Percentiles rank a stretch among this genome's conserved stretches.
Conservation (phyloP, 805 yeast species). For the Kluyveromyces starmeri region DNA sequence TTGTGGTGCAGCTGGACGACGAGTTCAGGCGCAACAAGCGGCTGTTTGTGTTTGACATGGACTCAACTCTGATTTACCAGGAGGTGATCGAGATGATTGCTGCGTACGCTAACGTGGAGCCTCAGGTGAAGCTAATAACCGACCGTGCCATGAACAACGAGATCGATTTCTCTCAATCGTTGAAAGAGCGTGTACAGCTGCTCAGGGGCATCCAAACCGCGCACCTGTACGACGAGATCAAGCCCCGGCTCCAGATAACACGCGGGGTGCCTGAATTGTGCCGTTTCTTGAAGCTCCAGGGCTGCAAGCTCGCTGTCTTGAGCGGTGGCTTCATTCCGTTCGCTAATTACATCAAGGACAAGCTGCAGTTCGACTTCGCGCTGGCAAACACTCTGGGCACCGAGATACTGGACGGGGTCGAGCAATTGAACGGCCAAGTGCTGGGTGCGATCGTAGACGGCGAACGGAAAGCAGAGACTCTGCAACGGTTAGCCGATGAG, state of each 20-base stretch:
- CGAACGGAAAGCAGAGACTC: conserved; percentile 63
- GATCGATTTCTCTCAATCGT: conserved; percentile 77
- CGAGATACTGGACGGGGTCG: conserved; percentile 34
- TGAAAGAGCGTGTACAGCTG: conserved; percentile 65
- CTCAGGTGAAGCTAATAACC: conserved; percentile 79
- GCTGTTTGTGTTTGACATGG: conserved; percentile 92
- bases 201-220: conserved; percentile 72
- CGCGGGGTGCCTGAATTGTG: conserved; percentile 76
- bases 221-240: conserved; percentile 69
- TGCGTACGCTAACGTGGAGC: conserved; percentile 84
- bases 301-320: conserved; percentile 72
- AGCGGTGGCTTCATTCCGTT: conserved; percentile 93
- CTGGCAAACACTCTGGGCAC: conserved; percentile 64
- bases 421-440: conserved; percentile 63
- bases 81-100: conserved; percentile 97
- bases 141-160: conserved; percentile 96
- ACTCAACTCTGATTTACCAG: conserved; percentile 89
- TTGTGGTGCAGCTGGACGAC: conserved; percentile 18
- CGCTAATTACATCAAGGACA: conserved; percentile 63
- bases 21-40: conserved; percentile 28
- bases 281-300: conserved; percentile 47
- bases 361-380: conserved; percentile 74
- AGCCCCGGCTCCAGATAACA: conserved; percentile 62
- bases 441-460: conserved; percentile 84
- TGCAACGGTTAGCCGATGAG: conserved; percentile 49